These are phyloP conservation scores for Agaricus blazei DNA, from an alignment of 768 basidiomycete species.

Conservation along the genomic window DNA sequence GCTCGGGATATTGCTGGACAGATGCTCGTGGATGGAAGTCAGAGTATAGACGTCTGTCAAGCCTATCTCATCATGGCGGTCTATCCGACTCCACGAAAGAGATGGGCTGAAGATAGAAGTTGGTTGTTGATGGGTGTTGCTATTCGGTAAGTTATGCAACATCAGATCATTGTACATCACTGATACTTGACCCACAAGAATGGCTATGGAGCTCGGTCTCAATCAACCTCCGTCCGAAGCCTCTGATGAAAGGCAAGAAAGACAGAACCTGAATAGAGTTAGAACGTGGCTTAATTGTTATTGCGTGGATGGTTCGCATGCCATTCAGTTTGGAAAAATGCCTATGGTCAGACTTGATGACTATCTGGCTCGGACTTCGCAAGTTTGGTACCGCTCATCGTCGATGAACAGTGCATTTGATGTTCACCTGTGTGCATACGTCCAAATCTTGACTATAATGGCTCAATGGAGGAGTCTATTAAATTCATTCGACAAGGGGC, in stretches of 20 bases:
- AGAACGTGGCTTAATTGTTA: constrained; percentile 76
- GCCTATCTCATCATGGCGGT: constrained; percentile 67
- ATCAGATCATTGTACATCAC: not conserved
- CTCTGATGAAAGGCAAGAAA: constrained; percentile 60
- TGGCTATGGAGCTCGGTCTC: constrained; percentile 69
- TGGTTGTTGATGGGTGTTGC: constrained; percentile 73
- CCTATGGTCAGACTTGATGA: constrained; percentile 64
- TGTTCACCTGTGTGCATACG: constrained; percentile 47
- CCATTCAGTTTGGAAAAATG: constrained; percentile 73
- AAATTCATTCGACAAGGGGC: constrained; percentile 6
- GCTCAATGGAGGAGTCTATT: constrained; percentile 34
- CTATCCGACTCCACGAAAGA: constrained; percentile 56
- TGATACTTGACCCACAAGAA: constrained; percentile 29
- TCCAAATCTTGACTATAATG: constrained; percentile 46
- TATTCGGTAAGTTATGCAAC: constrained; percentile 39
- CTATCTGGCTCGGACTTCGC: constrained; percentile 45
- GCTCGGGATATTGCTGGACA: constrained; percentile 57
- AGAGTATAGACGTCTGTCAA: constrained; percentile 74
- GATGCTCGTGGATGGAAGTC: constrained; percentile 54
- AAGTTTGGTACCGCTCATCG: constrained; percentile 43
- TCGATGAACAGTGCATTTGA: constrained; percentile 34
- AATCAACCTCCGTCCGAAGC: constrained; percentile 46
- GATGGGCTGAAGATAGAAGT: constrained; percentile 67
- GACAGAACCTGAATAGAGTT: constrained; percentile 65
- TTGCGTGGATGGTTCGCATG: constrained; percentile 68